Evolutionary conservation across 495 filamentous ascomycete genomes (phyloP).

Genomic region (Collariella sp.): DNA sequence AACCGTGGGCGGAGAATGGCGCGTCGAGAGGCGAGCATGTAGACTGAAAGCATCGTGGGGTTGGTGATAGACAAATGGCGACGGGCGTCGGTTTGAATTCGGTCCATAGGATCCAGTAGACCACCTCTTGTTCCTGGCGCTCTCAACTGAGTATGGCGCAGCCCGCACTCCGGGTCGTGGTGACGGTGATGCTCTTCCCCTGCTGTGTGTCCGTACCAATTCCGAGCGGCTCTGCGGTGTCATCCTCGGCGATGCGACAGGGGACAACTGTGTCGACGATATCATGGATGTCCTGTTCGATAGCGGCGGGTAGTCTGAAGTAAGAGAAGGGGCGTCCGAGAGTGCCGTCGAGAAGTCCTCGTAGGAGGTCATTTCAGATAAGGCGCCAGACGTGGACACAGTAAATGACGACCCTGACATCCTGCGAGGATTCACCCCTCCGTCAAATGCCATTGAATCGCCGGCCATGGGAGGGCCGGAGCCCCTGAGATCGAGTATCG

Average conservation of each 20-base stretch:
- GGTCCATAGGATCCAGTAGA: constrained; percentile 59
- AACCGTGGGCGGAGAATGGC: constrained; percentile 48
- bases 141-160: constrained; percentile 54
- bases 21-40: constrained; percentile 38
- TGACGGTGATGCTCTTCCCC: constrained; percentile 57
- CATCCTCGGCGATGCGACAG: constrained; percentile 52
- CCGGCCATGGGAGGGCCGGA: constrained; percentile 32
- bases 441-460: constrained; percentile 35
- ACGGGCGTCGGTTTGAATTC: constrained; percentile 41
- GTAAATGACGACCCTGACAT: constrained; percentile 54
- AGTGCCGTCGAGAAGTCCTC: constrained; percentile 51
- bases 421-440: constrained; percentile 36
- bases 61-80: constrained; percentile 47
- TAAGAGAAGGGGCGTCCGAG: constrained; percentile 48
- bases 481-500: constrained; percentile 45
- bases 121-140: constrained; percentile 58
- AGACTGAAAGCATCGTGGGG: constrained; percentile 43
- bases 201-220: constrained; percentile 48
- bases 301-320: constrained; percentile 48
- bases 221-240: constrained; percentile 48
- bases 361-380: constrained; percentile 51
- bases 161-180: constrained; percentile 54
- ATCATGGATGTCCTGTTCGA: constrained; percentile 51
- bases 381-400: constrained; percentile 47
- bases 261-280: constrained; percentile 50